Conservation (phyloP, 1,284 basidiomycete species). For the Dichomitus squalens region DNA sequence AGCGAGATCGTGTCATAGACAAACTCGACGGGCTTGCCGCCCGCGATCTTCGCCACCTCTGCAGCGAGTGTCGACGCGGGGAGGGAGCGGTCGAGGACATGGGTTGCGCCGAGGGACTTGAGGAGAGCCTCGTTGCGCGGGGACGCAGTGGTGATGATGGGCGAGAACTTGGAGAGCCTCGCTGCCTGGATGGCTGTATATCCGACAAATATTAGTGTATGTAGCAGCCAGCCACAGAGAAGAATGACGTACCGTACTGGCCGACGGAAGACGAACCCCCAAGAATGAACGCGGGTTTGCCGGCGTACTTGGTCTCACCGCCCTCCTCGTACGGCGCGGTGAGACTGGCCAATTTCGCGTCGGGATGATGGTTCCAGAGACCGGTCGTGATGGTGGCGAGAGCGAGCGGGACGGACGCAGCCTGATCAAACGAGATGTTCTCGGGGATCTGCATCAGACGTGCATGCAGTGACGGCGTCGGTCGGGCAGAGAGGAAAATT, state of each 20-base stretch:
- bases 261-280: constrained; percentile 50
- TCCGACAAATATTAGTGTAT: background rate
- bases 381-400: constrained; percentile 31
- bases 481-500: background rate
- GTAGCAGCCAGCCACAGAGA: background rate
- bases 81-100: constrained; percentile 39
- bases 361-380: constrained; percentile 31
- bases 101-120: constrained; percentile 54
- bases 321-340: constrained; percentile 31
- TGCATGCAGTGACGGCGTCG: no score
- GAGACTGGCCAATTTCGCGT: constrained; percentile 33
- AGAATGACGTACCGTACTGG: constrained; percentile 35
- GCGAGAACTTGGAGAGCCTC: constrained; percentile 48
- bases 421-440: constrained; percentile 34
- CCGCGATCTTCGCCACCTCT: constrained; percentile 18
- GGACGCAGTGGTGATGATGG: constrained; percentile 52
- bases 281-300: constrained; percentile 43
- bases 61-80: constrained; percentile 44
- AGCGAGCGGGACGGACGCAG: constrained; percentile 33
- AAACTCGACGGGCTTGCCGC: constrained; percentile 31
- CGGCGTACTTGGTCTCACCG: constrained; percentile 38
- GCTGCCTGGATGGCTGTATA: constrained; percentile 44
- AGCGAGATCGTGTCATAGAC: constrained; percentile 41
- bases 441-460: constrained; percentile 30
- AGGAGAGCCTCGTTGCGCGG: constrained; percentile 44